Base-by-base conservation (phyloP, 768 basidiomycete species). In the Phlegmacium glaucopus region DNA sequence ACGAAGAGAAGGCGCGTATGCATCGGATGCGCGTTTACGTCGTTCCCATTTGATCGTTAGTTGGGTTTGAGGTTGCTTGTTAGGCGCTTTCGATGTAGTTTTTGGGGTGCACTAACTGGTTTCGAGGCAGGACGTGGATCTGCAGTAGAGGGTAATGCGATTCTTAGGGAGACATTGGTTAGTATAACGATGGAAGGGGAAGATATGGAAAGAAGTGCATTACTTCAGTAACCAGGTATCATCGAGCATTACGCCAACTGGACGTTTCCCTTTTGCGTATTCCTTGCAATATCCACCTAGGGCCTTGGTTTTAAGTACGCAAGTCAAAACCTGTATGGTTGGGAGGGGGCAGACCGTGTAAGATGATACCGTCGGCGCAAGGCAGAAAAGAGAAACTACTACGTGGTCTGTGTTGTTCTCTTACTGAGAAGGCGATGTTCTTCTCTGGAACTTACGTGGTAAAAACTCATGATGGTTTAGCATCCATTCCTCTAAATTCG, bases 241-340 rank as follows among this genome's bases (percentile, higher is more conserved):
- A 13, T 92, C 90, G 6, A 94, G 73, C 70, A 89, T 91, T n/a
- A 92, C 72, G 1, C 93, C 93, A 10, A 90, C 69, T 0, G 88
- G 84, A 1, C 88, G 81, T 59, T 91, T 90, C 2, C 91, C 90
- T 60, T 94, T 93, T 16, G 67, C 59, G 56, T 94, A 94, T 65
- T 91, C 87, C 62, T 96, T 95, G 61, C 86, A 90, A 61, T 95
- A 95, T 0, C 94, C 94, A 9, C 90, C 87, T 90, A 30, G n/a
- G n/a, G n/a, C 9, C 9, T 6, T 11, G 30, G 10, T 22, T 22
- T 35, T n/a, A 17, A 15, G 15, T n/a, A 11, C 12, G n/a, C n/a
- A n/a, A 8, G 6, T 15, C 39, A 17, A 12, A 15, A 8, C 12
- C n/a, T n/a, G n/a, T 29, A 27, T 16, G 25, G 9, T 10, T 6